Percentiles rank a stretch among this genome's conserved stretches.
Evolutionary conservation across 106 monocot species (phyloP).

Genomic region (Dendrobium huoshanense): DNA sequence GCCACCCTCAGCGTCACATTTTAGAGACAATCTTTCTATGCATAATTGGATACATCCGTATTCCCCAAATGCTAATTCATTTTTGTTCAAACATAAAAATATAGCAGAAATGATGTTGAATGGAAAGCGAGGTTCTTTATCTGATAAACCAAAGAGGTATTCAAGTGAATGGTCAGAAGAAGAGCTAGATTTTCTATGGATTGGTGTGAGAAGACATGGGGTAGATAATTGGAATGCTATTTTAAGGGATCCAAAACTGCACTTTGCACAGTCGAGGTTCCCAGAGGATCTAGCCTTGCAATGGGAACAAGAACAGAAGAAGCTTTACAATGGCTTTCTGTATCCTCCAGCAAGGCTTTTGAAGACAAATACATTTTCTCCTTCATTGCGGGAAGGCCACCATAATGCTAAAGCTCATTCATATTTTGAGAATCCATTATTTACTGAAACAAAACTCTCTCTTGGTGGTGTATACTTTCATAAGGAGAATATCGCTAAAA

Average conservation of each 20-base stretch:
- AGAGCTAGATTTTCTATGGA: constrained; percentile 93
- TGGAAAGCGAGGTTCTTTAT: constrained; percentile 17
- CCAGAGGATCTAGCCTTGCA: constrained; percentile 56
- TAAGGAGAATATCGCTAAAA: constrained; percentile 14
- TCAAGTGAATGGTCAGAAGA: constrained; percentile 70
- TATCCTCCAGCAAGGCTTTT: constrained; percentile 9
- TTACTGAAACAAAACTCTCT: constrained; percentile 47
- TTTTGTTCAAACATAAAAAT: constrained; percentile 16
- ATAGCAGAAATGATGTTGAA: constrained; percentile 16
- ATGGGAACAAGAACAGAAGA: constrained; percentile 72
- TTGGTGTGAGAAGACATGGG: constrained; percentile 90
- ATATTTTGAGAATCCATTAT: constrained; percentile 21
- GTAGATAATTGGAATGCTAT: constrained; percentile 67
- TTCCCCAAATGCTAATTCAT: constrained; percentile 12
- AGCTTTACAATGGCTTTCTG: constrained; percentile 32
- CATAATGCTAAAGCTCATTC: background rate
- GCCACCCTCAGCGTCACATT: background rate
- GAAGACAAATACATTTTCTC: constrained; percentile 5
- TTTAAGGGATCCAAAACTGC: constrained; percentile 55
- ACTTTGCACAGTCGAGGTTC: constrained; percentile 42
- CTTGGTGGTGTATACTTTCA: constrained; percentile 48
- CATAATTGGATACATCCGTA: constrained; percentile 7
- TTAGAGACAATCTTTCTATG: constrained; percentile 3
- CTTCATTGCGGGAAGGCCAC: background rate
- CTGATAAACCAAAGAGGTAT: constrained; percentile 19